Evolutionary conservation across 2,329 filamentous ascomycete genomes (phyloP).

Genomic region (Clonostachys chloroleuca): DNA sequence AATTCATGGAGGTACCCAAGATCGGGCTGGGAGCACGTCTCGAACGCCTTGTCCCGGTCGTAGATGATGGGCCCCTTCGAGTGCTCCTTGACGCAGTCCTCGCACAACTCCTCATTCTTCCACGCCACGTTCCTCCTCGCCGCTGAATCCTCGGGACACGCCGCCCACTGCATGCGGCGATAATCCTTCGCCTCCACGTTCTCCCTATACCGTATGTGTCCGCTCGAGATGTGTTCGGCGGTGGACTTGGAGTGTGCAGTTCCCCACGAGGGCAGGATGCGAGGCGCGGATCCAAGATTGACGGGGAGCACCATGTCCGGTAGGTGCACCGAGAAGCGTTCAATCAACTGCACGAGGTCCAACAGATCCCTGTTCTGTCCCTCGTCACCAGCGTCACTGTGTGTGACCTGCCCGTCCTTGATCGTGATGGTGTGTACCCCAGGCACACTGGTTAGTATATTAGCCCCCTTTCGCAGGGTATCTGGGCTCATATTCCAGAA

Average conservation of each 20-base stretch:
- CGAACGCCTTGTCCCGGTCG: constrained; percentile 60
- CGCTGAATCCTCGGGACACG: constrained; percentile 61
- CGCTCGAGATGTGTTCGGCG: no score
- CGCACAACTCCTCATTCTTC: constrained; percentile 62
- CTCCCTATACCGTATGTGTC: background rate
- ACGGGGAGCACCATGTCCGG: constrained; percentile 83
- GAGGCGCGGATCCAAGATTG: constrained; percentile 55
- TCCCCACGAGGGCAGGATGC: constrained; percentile 53
- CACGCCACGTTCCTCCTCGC: constrained; percentile 53
- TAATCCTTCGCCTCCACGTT: constrained; percentile 20
- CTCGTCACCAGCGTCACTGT: constrained; percentile 24
- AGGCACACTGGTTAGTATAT: constrained; percentile 28
- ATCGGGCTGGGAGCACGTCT: constrained; percentile 75
- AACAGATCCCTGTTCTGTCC: constrained; percentile 29
- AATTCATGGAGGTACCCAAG: constrained; percentile 70
- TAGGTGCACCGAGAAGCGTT: constrained; percentile 65
- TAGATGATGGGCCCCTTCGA: constrained; percentile 62
- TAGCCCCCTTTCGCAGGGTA: constrained; percentile 58
- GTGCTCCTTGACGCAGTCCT: constrained; percentile 57
- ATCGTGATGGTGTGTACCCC: constrained; percentile 51
- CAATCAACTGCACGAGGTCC: constrained; percentile 60
- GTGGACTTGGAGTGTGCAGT: constrained; percentile 27
- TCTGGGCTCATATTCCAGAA: constrained; percentile 73
- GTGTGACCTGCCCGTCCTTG: constrained; percentile 54
- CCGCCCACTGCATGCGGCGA: constrained; percentile 32